phyloP scores from a whole-genome alignment of 2,329 filamentous ascomycete genomes.

The Scorias spongiosa region DNA sequence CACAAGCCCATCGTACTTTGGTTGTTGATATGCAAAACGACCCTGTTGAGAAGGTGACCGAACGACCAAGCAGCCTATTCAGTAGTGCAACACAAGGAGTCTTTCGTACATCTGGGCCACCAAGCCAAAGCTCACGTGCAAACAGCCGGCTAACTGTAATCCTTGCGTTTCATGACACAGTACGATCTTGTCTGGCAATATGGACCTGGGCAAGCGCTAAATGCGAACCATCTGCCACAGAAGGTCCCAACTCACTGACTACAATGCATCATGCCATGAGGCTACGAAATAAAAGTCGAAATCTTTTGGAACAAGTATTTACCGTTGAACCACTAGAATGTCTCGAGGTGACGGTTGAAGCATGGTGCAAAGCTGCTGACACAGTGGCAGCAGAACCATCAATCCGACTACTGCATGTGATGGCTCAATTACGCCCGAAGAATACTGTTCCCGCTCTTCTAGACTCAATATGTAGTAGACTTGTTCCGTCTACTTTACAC shows the following conservation, averaged over 20 bases:
- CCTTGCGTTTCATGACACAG: slow-evolving; percentile 91
- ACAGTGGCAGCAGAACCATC: slow-evolving; percentile 37
- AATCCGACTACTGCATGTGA: slow-evolving; percentile 73
- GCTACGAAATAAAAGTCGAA: slow-evolving; percentile 75
- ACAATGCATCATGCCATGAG: slow-evolving; percentile 89
- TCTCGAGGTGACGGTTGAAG: slow-evolving; percentile 73
- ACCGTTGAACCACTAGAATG: slow-evolving; percentile 85
- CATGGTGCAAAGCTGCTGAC: slow-evolving; percentile 51
- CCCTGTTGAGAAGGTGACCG: slow-evolving; percentile 58
- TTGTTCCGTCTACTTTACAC: slow-evolving; percentile 68
- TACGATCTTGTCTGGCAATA: slow-evolving; percentile 80
- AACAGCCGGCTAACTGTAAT: slow-evolving; percentile 88
- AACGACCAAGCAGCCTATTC: slow-evolving; percentile 76
- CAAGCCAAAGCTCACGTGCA: slow-evolving; percentile 63
- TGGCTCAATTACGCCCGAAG: slow-evolving; percentile 81
- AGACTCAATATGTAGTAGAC: slow-evolving; percentile 89
- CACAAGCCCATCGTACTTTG: slow-evolving; percentile 70
- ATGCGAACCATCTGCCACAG: slow-evolving; percentile 40
- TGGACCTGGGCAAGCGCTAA: slow-evolving; percentile 80
- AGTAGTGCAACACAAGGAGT: slow-evolving; percentile 89
- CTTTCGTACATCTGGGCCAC: slow-evolving; percentile 62
- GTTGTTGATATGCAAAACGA: slow-evolving; percentile 58
- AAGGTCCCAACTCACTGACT: slow-evolving; percentile 47
- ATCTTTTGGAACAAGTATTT: slow-evolving; percentile 84
- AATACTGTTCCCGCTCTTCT: slow-evolving; percentile 88